A percentile compares a stretch with the other conserved stretches of the same genome.
phyloP scores from a whole-genome alignment of 192 early-diverging fungal species.

The Coemansia sp. region DNA sequence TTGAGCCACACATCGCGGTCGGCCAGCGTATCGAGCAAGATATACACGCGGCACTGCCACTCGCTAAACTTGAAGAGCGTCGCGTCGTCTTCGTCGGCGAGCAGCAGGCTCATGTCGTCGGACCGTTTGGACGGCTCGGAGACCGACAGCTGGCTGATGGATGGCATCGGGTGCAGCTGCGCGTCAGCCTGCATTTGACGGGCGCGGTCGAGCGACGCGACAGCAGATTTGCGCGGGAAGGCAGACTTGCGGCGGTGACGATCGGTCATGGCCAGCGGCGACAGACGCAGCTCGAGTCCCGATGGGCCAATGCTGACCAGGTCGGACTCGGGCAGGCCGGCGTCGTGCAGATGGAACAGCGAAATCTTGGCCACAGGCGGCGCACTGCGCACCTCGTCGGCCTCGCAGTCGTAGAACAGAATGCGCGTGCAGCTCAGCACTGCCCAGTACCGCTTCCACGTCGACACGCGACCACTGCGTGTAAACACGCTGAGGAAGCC shows the following conservation, averaged over 20 bases:
- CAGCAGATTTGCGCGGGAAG: constrained; percentile 33
- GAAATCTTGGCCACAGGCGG: constrained; percentile 40
- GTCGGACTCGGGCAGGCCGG: constrained; percentile 40
- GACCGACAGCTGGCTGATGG: constrained; percentile 3
- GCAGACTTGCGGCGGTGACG: constrained; percentile 54
- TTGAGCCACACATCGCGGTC: constrained; percentile 48
- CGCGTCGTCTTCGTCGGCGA: constrained; percentile 28
- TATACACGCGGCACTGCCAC: constrained; percentile 57
- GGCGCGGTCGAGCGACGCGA: constrained; percentile 7
- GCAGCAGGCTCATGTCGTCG: constrained; percentile 9
- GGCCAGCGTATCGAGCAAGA: constrained; percentile 39
- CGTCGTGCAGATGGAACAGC: constrained; percentile 44
- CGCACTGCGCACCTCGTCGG: constrained; percentile 21
- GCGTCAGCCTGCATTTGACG: constrained; percentile 10
- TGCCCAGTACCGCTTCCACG: constrained; percentile 56
- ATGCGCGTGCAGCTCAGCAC: constrained; percentile 45
- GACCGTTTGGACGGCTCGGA: constrained; percentile 1
- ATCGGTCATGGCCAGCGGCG: constrained; percentile 54
- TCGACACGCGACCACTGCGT: constrained; percentile 46
- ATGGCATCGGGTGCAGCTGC: constrained; percentile 13
- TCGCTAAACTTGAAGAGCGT: constrained; percentile 36
- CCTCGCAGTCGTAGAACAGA: constrained; percentile 42
- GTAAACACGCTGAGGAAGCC: constrained; percentile 52
- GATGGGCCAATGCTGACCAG: constrained; percentile 49
- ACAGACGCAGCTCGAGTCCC: constrained; percentile 50